Percentiles rank a stretch among this genome's conserved stretches.
Evolutionary conservation across 2,329 filamentous ascomycete genomes (phyloP).

Genomic region (Penicillium verrucosum): DNA sequence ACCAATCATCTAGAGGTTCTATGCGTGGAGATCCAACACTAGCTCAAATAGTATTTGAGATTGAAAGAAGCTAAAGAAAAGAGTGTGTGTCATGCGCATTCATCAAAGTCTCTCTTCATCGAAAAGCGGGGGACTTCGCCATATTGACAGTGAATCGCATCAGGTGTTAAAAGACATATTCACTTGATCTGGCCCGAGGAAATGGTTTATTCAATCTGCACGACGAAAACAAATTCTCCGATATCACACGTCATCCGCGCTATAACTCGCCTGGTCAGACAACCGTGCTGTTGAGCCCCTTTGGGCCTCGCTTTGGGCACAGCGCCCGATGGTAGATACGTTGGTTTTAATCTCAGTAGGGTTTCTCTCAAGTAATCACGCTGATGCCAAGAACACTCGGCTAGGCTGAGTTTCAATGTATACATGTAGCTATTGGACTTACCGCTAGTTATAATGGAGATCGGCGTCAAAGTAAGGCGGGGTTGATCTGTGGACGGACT

Average conservation of each 20-base stretch:
- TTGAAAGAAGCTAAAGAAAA: not conserved
- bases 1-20: not conserved
- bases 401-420: not conserved
- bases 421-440: not conserved
- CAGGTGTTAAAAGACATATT: not conserved
- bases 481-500: not conserved
- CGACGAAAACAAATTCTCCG: not conserved
- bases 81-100: not conserved
- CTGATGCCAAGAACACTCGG: not conserved
- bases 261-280: not conserved
- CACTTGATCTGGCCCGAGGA: not conserved
- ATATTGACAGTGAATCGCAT: not conserved
- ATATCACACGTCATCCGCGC: slow-evolving; percentile 1
- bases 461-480: not conserved
- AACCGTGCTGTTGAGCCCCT: not conserved
- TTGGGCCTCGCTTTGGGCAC: not conserved
- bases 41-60: not conserved
- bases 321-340: not conserved
- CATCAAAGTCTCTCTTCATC: not conserved
- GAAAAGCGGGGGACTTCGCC: not conserved
- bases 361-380: not conserved
- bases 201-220: not conserved
- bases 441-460: slow-evolving; percentile 1
- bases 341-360: not conserved
- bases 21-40: not conserved